Conservation (phyloP, 2,329 filamentous ascomycete species). For the Lecanosticta acicola region DNA sequence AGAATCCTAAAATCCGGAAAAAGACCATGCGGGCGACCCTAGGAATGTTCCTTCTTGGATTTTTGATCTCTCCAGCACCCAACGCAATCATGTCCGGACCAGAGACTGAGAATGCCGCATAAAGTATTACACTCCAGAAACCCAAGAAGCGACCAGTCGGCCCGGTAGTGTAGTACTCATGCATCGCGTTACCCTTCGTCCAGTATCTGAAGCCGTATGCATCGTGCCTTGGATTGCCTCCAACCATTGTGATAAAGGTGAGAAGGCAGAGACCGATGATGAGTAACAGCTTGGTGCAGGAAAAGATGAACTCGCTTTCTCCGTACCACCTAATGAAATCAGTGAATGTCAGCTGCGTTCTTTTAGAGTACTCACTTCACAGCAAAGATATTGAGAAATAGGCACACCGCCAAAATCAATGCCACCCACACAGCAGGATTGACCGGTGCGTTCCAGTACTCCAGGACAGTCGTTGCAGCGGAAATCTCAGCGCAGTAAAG, state of each 20-base stretch:
- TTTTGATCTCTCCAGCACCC: constrained; percentile 13
- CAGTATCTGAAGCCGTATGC: constrained; percentile 18
- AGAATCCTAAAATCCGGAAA: constrained; percentile 6
- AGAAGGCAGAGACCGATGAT: constrained; percentile 9
- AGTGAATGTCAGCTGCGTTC: not conserved
- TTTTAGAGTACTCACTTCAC: constrained; percentile 8
- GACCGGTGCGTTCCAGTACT: constrained; percentile 48
- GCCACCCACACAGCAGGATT: constrained; percentile 35
- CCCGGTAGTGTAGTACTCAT: constrained; percentile 9
- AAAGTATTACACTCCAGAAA: constrained; percentile 57
- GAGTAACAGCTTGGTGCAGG: constrained; percentile 8
- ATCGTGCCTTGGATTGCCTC: constrained; percentile 11
- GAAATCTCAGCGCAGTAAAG: constrained; percentile 53
- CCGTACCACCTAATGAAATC: constrained; percentile 8
- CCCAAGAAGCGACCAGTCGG: constrained; percentile 34
- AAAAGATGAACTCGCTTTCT: constrained; percentile 16
- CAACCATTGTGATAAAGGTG: constrained; percentile 13
- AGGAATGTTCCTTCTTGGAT: constrained; percentile 14
- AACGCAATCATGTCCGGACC: constrained; percentile 13
- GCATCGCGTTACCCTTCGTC: constrained; percentile 6
- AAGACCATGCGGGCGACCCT: constrained; percentile 7
- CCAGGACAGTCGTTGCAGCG: constrained; percentile 57
- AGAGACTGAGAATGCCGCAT: constrained; percentile 59
- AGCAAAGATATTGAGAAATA: constrained; percentile 13
- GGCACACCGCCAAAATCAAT: constrained; percentile 25